These are phyloP conservation scores for Zygosaccharomyces kombuchaensis DNA, from an alignment of 805 yeast species.

Conservation along the genomic window DNA sequence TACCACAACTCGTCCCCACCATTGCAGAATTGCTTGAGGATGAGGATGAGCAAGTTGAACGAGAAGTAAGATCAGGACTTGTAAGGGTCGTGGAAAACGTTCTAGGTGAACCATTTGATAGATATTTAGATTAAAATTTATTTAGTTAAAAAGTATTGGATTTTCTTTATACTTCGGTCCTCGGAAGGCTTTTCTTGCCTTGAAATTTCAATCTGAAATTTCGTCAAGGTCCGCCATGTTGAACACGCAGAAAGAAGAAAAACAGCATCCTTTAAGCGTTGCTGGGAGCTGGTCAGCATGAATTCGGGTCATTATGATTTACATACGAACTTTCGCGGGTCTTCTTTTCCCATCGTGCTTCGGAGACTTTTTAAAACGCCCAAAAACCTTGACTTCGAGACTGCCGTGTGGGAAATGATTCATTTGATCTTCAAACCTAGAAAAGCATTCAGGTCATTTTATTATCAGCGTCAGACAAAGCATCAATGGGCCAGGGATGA, in stretches of 20 bases:
- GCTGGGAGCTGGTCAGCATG: background rate
- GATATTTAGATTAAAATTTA: constrained; percentile 50
- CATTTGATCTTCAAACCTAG: constrained; percentile 70
- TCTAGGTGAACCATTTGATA: constrained; percentile 90
- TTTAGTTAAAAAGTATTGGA: background rate
- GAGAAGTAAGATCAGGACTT: constrained; percentile 84
- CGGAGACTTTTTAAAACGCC: constrained; percentile 62
- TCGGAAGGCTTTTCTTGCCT: background rate
- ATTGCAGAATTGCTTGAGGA: constrained; percentile 95
- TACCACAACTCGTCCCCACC: constrained; percentile 93
- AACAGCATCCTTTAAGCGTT: background rate
- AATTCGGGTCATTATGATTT: constrained; percentile 8
- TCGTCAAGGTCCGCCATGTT: background rate
- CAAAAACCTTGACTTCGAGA: constrained; percentile 76
- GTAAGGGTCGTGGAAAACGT: constrained; percentile 89
- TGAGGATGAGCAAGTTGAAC: constrained; percentile 89
- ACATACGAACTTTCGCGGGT: constrained; percentile 7
- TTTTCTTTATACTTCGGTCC: background rate
- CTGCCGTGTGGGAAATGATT: constrained; percentile 88
- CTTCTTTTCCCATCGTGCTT: constrained; percentile 33
- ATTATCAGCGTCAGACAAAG: constrained; percentile 75
- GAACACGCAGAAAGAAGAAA: background rate
- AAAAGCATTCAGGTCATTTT: constrained; percentile 75
- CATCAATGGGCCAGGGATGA: constrained; percentile 87
- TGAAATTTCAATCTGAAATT: background rate